Evolutionary conservation across 2,329 filamentous ascomycete species (phyloP).

Genomic region (Hypoxylon sp.): DNA sequence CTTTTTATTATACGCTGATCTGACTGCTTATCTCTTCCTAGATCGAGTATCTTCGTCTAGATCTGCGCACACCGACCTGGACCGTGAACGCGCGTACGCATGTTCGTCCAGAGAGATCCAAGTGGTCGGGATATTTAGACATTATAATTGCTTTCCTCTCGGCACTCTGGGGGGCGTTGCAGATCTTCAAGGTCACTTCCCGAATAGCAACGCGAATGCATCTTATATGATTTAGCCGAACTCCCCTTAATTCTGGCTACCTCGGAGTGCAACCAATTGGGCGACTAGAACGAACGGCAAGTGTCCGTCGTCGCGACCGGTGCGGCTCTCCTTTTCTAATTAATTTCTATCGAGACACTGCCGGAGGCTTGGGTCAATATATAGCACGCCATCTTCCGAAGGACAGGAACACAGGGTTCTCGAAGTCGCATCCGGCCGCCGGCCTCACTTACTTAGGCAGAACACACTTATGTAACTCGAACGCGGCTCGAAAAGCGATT

Average conservation of each 20-base stretch:
- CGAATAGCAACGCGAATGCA: slow-evolving; percentile 9
- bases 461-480: slow-evolving; percentile 32
- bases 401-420: slow-evolving; percentile 9
- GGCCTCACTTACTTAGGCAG: slow-evolving; percentile 34
- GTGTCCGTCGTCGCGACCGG: slow-evolving; percentile 24
- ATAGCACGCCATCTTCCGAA: slow-evolving; percentile 37
- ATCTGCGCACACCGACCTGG: slow-evolving; percentile 20
- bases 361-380: slow-evolving; percentile 29
- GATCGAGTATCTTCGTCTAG: slow-evolving; percentile 14
- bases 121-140: slow-evolving; percentile 26
- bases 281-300: slow-evolving; percentile 33
- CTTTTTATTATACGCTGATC: slow-evolving; percentile 8
- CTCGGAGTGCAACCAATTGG: slow-evolving; percentile 34
- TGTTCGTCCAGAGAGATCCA: slow-evolving; percentile 13
- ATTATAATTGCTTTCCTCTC: slow-evolving; percentile 17
- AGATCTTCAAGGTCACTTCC: slow-evolving; percentile 36
- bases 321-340: slow-evolving; percentile 25
- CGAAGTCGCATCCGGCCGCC: slow-evolving; percentile 25
- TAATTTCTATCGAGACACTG: slow-evolving; percentile 23
- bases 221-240: slow-evolving; percentile 40
- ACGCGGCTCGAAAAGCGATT: slow-evolving; percentile 1
- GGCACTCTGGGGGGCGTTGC: slow-evolving; percentile 26
- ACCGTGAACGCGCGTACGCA: slow-evolving; percentile 31
- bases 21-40: not conserved
- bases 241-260: slow-evolving; percentile 35